Base-by-base conservation (phyloP, 2,329 filamentous ascomycete species). In the Venturiaceae sp. region DNA sequence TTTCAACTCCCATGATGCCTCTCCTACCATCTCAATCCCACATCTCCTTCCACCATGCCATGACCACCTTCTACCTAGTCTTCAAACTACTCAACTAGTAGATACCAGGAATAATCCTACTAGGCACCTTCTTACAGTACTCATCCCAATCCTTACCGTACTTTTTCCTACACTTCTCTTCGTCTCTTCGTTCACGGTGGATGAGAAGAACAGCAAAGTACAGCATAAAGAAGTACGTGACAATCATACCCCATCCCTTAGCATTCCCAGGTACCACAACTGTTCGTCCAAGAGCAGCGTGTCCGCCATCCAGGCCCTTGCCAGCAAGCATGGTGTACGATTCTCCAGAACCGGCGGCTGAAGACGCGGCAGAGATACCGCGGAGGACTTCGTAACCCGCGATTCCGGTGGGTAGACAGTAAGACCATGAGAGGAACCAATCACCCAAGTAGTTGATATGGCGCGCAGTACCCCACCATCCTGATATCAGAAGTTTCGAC, bases 381-480 rank as follows among this genome's bases (percentile, higher is more conserved):
- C 54, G 54, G 1, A 57, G 23, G 23, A 61, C 41, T 26, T 52
- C 23, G 70, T 92, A 96, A 13, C 92, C 92, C 0, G 91, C 87
- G 60, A 95, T 71, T 0, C 89, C 88, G 0, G 92, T 96, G 1
- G 92, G 92, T 46, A 96, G 78, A 63, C 85, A 90, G 74, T 94
- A 96, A 0, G 90, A 84, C 90, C 90, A 96, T 8, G 87, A 83
- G 83, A 95, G 92, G 64, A 94, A 80, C 92, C 92, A 96, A 75
- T 97, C 92, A 56, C 92, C 92, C 1, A 95, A 75, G 74, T 97
- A 96, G 77, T 96, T 97, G 79, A 96, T 92, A 74, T 97, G 92
- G 44, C 92, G 84, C 0, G 92, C 88, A 23, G 83, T 78, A 46
- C 92, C 92, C 92, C 92, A 96, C 92, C 92, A 97, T 58, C 92